A percentile compares a stretch with the other conserved stretches of the same genome.
Evolutionary conservation across 108 stramenopile species (phyloP).

Genomic region (Skeletonema grethae): DNA sequence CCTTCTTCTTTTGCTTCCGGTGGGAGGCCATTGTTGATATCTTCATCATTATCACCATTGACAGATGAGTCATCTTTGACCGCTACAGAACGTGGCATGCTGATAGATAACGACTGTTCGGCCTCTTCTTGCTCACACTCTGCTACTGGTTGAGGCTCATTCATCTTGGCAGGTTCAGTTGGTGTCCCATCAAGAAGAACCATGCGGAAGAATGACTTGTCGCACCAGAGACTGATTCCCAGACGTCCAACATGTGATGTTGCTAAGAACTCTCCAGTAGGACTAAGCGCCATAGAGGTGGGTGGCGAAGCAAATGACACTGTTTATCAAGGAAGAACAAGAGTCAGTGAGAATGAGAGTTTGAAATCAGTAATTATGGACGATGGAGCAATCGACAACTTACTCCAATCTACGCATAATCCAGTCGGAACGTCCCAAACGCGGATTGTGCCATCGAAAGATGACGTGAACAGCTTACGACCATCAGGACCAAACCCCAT

Average conservation of each 20-base stretch:
- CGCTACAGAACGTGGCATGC: constrained; percentile 11
- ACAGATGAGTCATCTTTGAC: not conserved
- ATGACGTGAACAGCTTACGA: constrained; percentile 84
- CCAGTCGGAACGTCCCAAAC: constrained; percentile 97
- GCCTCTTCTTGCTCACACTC: constrained; percentile 65
- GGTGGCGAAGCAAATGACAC: constrained; percentile 83
- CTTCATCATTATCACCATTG: constrained; percentile 34
- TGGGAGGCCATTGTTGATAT: constrained; percentile 31
- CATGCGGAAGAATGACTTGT: constrained; percentile 89
- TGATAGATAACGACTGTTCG: constrained; percentile 14
- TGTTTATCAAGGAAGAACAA: not conserved
- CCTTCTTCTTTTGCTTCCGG: constrained; percentile 64
- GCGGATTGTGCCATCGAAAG: constrained; percentile 85
- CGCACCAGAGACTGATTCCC: constrained; percentile 94
- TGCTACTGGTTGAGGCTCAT: constrained; percentile 85
- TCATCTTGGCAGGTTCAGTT: constrained; percentile 74
- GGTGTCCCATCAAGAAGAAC: constrained; percentile 81
- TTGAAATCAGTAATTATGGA: not conserved
- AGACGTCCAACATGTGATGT: constrained; percentile 85
- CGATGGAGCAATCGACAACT: not conserved
- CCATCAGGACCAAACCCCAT: constrained; percentile 92
- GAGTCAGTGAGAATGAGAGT: not conserved
- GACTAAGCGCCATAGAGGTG: constrained; percentile 85
- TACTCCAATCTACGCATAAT: constrained; percentile 90
- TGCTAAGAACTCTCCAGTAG: constrained; percentile 96